Evolutionary conservation across 192 early-diverging fungal species (phyloP), one percentile per base, ranked within the genome.

Genomic region (Mortierella alpina): DNA sequence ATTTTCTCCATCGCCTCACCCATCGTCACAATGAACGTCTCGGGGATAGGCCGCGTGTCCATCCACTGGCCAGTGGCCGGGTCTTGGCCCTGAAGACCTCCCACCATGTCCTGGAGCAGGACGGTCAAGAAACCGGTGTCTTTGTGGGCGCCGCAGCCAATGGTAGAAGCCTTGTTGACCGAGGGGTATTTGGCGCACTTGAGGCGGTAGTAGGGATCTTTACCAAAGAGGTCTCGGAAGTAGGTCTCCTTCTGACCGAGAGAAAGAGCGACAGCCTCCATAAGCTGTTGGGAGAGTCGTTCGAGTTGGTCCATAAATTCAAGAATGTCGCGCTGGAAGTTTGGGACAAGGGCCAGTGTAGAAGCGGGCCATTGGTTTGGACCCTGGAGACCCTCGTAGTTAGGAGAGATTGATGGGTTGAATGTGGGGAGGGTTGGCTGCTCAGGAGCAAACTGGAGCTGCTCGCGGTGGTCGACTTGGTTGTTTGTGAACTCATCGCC

Each of bases 1-100:
- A 90, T 20, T 20, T 86, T 78, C 56, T 89, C 89, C 11, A 92
- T 82, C 6, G 86, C 83, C n/a, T 89, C 88, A 51, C 91, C 91
- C 69, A 90, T 89, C 20, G 90, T 92, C 39, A 92, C 88, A 17
- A 92, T 85, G 75, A 92, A 88, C 9, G 90, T 89, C 22, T 85
- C 68, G 0, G 86, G 85, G 18, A 91, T 78, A 1, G 91, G 85
- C 4, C 76, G 68, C 0, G 91, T 89, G 47, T 91, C 86, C 79
- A 92, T 82, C 90, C 91, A 92, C 58, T 84, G 39, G 12, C 91
- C 91, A 14, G 77, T 68, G 5, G 66, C 42, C n/a, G 84, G 82
- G 63, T 84, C 83, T 60, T 92, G 91, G 13, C 90, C 90, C 59
- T 92, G 91, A n/a, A 92, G 56, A 7, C 88, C 91, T 7, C 86